A percentile compares a stretch with the other conserved stretches of the same genome.
phyloP scores from a whole-genome alignment of 805 yeast species.

The Suhomyces prunicola region DNA sequence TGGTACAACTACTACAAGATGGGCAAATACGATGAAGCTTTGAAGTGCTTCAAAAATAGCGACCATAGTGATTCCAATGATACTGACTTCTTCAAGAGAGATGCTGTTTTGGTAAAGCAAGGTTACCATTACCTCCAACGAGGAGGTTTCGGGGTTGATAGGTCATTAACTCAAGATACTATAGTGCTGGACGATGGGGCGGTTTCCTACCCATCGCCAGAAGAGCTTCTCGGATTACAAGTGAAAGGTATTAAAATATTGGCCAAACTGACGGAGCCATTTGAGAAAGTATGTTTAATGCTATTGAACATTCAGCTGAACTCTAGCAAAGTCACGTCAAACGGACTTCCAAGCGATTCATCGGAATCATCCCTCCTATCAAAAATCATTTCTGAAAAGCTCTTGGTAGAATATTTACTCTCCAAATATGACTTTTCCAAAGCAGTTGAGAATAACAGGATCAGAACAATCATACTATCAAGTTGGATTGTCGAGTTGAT shows the following conservation, averaged over 20 bases:
- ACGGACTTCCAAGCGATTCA: neutral
- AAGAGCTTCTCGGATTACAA: slow-evolving; percentile 21
- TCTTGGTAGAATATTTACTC: slow-evolving; percentile 34
- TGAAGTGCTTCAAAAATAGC: slow-evolving; percentile 7
- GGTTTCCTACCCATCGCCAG: neutral
- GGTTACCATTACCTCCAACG: slow-evolving; percentile 45
- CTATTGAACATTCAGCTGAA: slow-evolving; percentile 19
- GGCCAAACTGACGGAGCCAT: slow-evolving; percentile 61
- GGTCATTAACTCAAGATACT: slow-evolving; percentile 9
- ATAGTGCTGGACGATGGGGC: neutral
- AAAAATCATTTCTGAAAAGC: slow-evolving; percentile 16
- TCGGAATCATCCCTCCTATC: neutral
- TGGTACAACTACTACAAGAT: slow-evolving; percentile 52
- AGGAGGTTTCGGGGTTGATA: slow-evolving; percentile 33
- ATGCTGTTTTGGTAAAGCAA: slow-evolving; percentile 49
- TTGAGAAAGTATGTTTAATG: slow-evolving; percentile 67
- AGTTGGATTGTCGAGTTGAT: slow-evolving; percentile 65
- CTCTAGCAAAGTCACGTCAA: neutral
- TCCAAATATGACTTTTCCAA: slow-evolving; percentile 26
- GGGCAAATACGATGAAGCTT: slow-evolving; percentile 40
- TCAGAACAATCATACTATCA: slow-evolving; percentile 46
- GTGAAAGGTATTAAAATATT: slow-evolving; percentile 44
- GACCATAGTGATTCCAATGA: neutral
- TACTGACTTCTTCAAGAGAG: slow-evolving; percentile 23
- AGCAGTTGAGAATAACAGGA: slow-evolving; percentile 23